A percentile compares a stretch with the other conserved stretches of the same genome.
Evolutionary conservation across 169 alveolate genomes (phyloP).

Genomic region (Plasmodium malariae): DNA sequence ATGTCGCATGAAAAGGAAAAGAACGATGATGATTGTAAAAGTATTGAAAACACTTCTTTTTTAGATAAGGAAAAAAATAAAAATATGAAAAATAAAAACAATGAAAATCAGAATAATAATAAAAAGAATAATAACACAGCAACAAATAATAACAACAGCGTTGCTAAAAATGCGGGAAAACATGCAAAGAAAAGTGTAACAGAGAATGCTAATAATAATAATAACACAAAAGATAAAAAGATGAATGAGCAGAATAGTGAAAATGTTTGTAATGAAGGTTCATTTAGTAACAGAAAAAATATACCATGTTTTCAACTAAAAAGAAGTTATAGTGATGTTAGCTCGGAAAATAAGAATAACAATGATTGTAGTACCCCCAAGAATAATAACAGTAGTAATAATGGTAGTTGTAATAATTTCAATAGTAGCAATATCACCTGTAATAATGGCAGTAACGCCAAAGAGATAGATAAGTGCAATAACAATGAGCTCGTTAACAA

Average conservation of each 20-base stretch:
- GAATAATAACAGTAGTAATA: background rate
- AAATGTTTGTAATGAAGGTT: background rate
- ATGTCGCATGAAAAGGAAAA: background rate
- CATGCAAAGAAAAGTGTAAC: background rate
- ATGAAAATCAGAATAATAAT: slow-evolving; percentile 16
- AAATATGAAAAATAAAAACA: slow-evolving; percentile 26
- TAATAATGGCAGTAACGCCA: no score
- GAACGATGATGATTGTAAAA: background rate
- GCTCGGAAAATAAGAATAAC: background rate
- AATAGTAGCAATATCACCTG: background rate
- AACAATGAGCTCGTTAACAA: background rate
- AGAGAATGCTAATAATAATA: slow-evolving; percentile 3
- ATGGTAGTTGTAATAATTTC: background rate
- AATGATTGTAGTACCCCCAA: background rate
- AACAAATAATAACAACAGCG: background rate
- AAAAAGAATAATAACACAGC: background rate
- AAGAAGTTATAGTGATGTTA: slow-evolving; percentile 2
- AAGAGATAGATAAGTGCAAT: background rate
- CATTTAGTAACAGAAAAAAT: background rate
- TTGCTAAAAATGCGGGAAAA: slow-evolving; percentile 8
- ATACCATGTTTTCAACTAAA: background rate
- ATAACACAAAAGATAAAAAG: background rate
- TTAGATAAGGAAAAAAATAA: slow-evolving; percentile 44
- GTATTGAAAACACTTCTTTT: background rate
- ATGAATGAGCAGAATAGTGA: slow-evolving; percentile 3